Evolutionary conservation across 768 basidiomycete genomes (phyloP), one percentile per base, ranked within the genome.

Genomic region (Serendipita sp.): DNA sequence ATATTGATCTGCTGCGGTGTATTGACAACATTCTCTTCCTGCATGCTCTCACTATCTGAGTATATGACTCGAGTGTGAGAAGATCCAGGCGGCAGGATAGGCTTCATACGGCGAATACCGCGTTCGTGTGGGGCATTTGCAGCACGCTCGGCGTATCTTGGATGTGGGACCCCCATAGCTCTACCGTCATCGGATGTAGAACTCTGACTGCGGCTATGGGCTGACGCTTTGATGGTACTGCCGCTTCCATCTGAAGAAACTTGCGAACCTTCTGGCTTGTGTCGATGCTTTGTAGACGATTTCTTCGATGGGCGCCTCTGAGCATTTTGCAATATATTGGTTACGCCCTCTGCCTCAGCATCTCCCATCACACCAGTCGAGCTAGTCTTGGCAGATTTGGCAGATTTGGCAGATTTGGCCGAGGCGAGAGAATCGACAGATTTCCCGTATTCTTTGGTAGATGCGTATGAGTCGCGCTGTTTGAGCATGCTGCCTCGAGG

Each of bases 1-100:
- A 32, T 10, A 32, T 28, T 60, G 34, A 11, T n/a, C 35, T 32
- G 16, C n/a, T 60, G 56, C 10, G n/a, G 30, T 11, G 30, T 10
- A 60, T 32, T 24, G 35, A 7, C 48, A 5, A 60, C 10, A 37
- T 24, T 11, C 28, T 37, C 37, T 60, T 60, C 56, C 2, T 32
- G 18, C 4, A 10, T n/a, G 37, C 56, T 60, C 16, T 60, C 56
- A 37, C 56, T 60, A 60, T 60, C 56, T 60, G 56, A 60, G 56
- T 34, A 38, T 10, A 32, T n/a, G 35, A 60, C 32, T 37, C 34
- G 56, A 8, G 56, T 60, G 35, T 60, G 56, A 30, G 56, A 32
- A n/a, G 30, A 30, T 8, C 56, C 56, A 10, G 56, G 28, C 16
- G 18, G 56, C 16, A 60, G 30, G 10, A n/a, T 35, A 16, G 18